Evolutionary conservation across 2,329 filamentous ascomycete genomes (phyloP).

Genomic region (Hypoxylon sp.): DNA sequence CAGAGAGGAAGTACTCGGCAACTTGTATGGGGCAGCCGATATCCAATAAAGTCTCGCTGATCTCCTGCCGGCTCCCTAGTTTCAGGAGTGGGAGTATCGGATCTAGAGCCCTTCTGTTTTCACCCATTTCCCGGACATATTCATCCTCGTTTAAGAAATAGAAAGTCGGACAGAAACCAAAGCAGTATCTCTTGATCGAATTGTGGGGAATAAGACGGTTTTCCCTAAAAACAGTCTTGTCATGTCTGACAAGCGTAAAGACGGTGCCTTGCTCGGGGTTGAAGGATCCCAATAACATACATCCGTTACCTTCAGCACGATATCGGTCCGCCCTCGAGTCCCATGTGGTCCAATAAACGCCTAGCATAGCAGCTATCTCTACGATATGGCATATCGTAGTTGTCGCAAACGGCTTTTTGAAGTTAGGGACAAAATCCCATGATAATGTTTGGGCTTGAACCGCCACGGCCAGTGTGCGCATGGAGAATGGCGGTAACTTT

Average conservation of each 20-base stretch:
- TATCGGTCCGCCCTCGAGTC: constrained; percentile 66
- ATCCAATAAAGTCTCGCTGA: constrained; percentile 66
- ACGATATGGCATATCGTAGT: constrained; percentile 70
- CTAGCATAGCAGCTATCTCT: constrained; percentile 68
- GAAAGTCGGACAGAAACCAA: constrained; percentile 70
- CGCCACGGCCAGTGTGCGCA: constrained; percentile 43
- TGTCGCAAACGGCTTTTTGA: constrained; percentile 58
- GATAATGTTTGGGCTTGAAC: constrained; percentile 45
- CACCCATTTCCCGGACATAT: constrained; percentile 7
- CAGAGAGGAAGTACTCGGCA: constrained; percentile 58
- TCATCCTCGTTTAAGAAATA: constrained; percentile 56
- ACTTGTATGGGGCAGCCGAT: constrained; percentile 70
- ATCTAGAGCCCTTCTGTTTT: constrained; percentile 47
- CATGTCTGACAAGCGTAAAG: constrained; percentile 68
- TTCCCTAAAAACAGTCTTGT: constrained; percentile 63
- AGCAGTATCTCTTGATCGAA: constrained; percentile 69
- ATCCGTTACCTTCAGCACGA: constrained; percentile 70
- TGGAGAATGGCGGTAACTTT: constrained; percentile 14
- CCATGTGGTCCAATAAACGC: constrained; percentile 73
- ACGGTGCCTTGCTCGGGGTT: constrained; percentile 67
- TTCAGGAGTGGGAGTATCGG: constrained; percentile 59
- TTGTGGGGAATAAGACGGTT: constrained; percentile 69
- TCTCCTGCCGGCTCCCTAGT: constrained; percentile 65
- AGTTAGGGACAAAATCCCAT: constrained; percentile 50
- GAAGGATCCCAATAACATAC: constrained; percentile 64